Evolutionary conservation across 192 early-diverging fungal species (phyloP).

Genomic region (Entomortierella chlamydospora): DNA sequence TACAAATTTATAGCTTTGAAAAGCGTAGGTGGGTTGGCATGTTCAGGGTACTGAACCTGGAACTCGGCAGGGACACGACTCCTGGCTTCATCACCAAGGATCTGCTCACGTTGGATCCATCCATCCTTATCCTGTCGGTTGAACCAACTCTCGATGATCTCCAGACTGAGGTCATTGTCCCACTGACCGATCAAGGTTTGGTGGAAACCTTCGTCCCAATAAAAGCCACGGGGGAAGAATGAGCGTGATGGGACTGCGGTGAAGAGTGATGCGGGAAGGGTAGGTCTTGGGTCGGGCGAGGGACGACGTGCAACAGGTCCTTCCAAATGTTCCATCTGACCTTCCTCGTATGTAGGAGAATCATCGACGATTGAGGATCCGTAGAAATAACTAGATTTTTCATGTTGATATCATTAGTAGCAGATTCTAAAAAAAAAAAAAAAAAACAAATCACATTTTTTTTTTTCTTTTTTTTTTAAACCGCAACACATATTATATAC

Average conservation of each 20-base stretch:
- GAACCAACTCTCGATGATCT: constrained; percentile 85
- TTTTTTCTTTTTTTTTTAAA: background rate
- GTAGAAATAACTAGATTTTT: constrained; percentile 73
- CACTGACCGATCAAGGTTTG: constrained; percentile 85
- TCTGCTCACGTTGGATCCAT: constrained; percentile 96
- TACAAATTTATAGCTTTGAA: constrained; percentile 75
- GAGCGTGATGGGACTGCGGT: constrained; percentile 87
- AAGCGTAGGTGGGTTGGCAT: constrained; percentile 93
- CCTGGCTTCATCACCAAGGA: constrained; percentile 91
- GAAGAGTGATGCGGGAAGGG: constrained; percentile 78
- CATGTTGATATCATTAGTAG: background rate
- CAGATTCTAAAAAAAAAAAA: background rate
- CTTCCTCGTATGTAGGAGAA: constrained; percentile 70
- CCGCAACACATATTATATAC: background rate
- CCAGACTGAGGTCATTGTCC: constrained; percentile 90
- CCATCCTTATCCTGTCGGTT: constrained; percentile 81
- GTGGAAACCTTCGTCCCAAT: constrained; percentile 97
- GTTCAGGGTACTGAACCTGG: constrained; percentile 91
- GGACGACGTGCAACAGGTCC: constrained; percentile 55
- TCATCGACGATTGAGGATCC: constrained; percentile 80
- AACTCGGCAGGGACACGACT: constrained; percentile 91
- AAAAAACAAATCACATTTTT: background rate
- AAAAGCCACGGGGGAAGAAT: constrained; percentile 96
- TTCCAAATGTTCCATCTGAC: constrained; percentile 63
- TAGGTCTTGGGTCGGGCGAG: constrained; percentile 63